Percentiles rank a stretch among this genome's conserved stretches.
phyloP scores from a whole-genome alignment of 805 yeast genomes.

The Sugiyamaella boreocaroliniensis region DNA sequence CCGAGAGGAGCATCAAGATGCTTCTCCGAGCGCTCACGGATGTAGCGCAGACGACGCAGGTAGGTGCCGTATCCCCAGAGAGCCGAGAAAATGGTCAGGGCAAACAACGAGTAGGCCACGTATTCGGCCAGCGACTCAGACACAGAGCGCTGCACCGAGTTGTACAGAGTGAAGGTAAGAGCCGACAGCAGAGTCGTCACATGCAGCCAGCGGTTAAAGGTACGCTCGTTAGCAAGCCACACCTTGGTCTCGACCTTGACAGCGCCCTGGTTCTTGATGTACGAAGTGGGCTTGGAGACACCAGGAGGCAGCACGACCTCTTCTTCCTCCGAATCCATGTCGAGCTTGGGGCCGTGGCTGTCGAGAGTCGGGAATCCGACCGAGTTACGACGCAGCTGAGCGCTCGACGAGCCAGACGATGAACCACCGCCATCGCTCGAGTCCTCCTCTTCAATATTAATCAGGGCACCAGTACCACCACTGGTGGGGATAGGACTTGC shows the following conservation, averaged over 20 bases:
- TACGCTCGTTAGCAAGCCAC: conserved; percentile 97
- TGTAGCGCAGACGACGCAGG: conserved; percentile 60
- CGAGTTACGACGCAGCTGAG: not conserved
- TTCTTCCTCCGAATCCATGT: conserved; percentile 64
- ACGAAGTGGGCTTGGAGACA: conserved; percentile 69
- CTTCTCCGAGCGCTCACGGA: conserved; percentile 72
- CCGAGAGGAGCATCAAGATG: conserved; percentile 89
- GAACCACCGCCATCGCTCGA: conserved; percentile 32
- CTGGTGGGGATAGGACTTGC: conserved; percentile 11
- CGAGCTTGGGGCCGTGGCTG: conserved; percentile 16
- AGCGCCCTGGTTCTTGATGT: conserved; percentile 85
- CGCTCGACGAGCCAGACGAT: conserved; percentile 4
- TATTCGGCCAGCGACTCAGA: conserved; percentile 49
- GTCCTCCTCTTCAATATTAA: conserved; percentile 48
- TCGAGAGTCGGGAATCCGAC: conserved; percentile 6
- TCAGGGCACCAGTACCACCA: conserved; percentile 38
- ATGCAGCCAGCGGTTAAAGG: conserved; percentile 91
- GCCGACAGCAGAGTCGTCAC: conserved; percentile 80
- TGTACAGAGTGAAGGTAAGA: conserved; percentile 76
- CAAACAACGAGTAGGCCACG: conserved; percentile 76
- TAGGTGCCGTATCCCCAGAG: conserved; percentile 84
- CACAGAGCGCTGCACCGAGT: conserved; percentile 62
- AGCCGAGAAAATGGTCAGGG: conserved; percentile 73
- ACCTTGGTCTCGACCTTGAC: conserved; percentile 95
- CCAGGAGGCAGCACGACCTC: conserved; percentile 86